Evolutionary conservation across 768 basidiomycete genomes (phyloP).

Genomic region (Boletus sp.): DNA sequence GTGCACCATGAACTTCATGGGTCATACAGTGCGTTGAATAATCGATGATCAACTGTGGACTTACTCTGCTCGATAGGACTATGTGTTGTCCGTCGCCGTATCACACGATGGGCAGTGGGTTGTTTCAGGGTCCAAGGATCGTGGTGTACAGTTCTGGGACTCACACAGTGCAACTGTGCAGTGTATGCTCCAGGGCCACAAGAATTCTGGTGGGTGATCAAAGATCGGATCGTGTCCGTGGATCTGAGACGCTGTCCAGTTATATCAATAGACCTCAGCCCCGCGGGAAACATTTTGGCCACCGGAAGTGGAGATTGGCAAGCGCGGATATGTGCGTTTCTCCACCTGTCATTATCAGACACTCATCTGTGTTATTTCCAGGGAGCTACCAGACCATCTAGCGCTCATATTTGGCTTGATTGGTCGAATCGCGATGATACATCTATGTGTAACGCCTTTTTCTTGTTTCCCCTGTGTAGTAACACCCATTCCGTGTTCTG

Average conservation of each 20-base stretch:
- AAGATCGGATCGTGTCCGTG: neutral
- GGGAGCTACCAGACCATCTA: constrained; percentile 33
- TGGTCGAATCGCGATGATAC: constrained; percentile 11
- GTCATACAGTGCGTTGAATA: constrained; percentile 68
- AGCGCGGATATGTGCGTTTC: constrained; percentile 60
- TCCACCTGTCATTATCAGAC: neutral
- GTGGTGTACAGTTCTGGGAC: constrained; percentile 94
- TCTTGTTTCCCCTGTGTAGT: constrained; percentile 29
- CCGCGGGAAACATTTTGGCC: constrained; percentile 57
- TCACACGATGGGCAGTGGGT: constrained; percentile 94
- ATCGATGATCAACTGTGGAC: neutral
- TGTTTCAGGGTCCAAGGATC: constrained; percentile 93
- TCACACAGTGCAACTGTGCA: constrained; percentile 76
- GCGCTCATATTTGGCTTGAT: constrained; percentile 4
- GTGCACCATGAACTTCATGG: constrained; percentile 83
- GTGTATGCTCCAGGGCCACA: constrained; percentile 82
- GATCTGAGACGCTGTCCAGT: constrained; percentile 36
- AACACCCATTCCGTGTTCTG: constrained; percentile 8
- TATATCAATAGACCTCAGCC: constrained; percentile 69
- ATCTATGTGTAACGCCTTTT: constrained; percentile 26
- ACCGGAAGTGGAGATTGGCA: constrained; percentile 72
- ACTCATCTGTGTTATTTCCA: constrained; percentile 9
- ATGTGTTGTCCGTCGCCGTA: constrained; percentile 71
- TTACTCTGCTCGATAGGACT: constrained; percentile 44
- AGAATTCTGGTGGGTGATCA: constrained; percentile 58